Base-by-base conservation (phyloP, 352 stramenopile genomes). In the Thalassiosira hispida region DNA sequence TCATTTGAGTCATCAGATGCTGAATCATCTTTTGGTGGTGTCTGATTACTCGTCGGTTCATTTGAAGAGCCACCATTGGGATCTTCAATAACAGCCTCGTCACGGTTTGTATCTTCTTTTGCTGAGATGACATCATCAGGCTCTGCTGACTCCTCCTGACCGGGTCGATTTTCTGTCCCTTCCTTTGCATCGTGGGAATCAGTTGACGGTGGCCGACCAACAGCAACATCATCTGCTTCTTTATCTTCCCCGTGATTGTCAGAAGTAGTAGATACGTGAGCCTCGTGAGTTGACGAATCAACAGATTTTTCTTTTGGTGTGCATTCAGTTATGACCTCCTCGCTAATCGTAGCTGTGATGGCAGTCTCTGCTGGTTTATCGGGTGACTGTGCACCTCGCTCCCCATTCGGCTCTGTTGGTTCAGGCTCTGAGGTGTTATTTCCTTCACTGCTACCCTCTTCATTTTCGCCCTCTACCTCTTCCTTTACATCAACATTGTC, bases 131-230 rank as follows among this genome's bases (percentile, higher is more conserved):
- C 33, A 16, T 20, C 18, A 38, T 18, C 57, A 38, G 57, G 18
- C 57, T 35, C 57, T 23, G 2, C 16, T 66, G 35, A 14, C n/a
- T 53, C 14, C 23, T 61, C 27, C 25, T 14, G 38, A 46, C 38
- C 38, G 38, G 7, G 14, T 46, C 38, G n/a, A 46, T 14, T 46
- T 14, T 46, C 7, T 46, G 38, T 46, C 7, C 14, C 38, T 46
- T 46, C 38, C 14, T 46, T 46, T 46, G 38, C 7, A 46, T 46
- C 14, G 38, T 46, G 38, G 5, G 35, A 35, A 27, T 66, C 46
- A 14, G 35, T 66, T 52, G 35, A 66, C 52, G 35, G 31, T 53
- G 40, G 23, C 18, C 35, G 33, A 49, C 20, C 57, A 51, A 66
- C 35, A 46, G 35, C 33, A 51, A 20, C 8, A 66, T 22, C 57